Evolutionary conservation across 176 grass and related monocot genomes (phyloP), one percentile per base, ranked within the genome.

Genomic region (Musa troglodytarum): DNA sequence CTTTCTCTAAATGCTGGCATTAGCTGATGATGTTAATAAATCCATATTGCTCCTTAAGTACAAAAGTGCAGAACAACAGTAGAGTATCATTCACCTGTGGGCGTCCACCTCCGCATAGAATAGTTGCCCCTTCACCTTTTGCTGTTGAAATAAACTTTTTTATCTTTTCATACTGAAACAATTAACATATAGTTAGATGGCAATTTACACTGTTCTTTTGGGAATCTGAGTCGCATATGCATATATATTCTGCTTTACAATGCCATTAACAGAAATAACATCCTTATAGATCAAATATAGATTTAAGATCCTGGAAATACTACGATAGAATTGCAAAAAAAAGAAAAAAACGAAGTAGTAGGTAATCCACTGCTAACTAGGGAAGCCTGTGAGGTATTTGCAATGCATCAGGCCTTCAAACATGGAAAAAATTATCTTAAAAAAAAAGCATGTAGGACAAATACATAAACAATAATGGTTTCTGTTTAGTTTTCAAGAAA

Each of bases 161-260:
- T 15, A 92, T 92, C 78, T 99, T 94, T 65, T 92, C 91, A 69
- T 89, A 99, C 95, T 99, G 84, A 81, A 74, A 84, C 29, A 81
- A 75, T 17, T 21, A 8, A 84, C 82, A 77, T 13, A 78, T 61
- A 2, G 20, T 53, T 43, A 88, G 64, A 74, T 63, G 75, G 50
- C 58, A 16, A 15, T 70, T 76, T n/a, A 75, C 78, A 76, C 9
- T 52, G 26, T 19, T n/a, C 8, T 11, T 55, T 74, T 8, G 16
- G 14, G 25, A 56, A 56, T 57, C 25, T 25, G 22, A 55, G 10
- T 17, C 10, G 9, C 1, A n/a, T 19, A 73, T 1, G 10, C 54
- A 73, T 15, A 17, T 13, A 65, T 25, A 23, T 13, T 9, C 61
- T 21, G 20, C 20, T n/a, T 63, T 21, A 63, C 2, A 63, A 63